Evolutionary conservation across 225 moss, liverwort and hornwort genomes (phyloP), one percentile per base, ranked within the genome.

Genomic region (Physcomitrellopsis africana): DNA sequence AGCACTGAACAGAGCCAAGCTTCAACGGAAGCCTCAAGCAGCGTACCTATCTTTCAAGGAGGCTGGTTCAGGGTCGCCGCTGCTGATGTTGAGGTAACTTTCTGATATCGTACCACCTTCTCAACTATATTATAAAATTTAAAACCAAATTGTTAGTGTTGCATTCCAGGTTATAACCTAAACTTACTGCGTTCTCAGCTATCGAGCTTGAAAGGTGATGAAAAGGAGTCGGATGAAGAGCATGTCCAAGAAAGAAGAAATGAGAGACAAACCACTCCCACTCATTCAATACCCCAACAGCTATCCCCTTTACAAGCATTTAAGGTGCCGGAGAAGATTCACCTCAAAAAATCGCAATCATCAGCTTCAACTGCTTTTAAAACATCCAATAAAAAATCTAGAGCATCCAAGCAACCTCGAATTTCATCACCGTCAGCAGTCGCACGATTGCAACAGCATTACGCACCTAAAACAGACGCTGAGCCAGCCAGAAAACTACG

Each of bases 1-100:
- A 79, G 81, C 52, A 56, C 67, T 68, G 76, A 75, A 61, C 79
- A 67, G 29, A 88, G 83, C 74, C 76, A 83, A 77, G 81, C 85
- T 45, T 85, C 85, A 49, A 86, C 83, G 41, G 88, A 88, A 77
- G 81, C 78, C 56, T 88, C 85, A 73, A 86, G 88, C 74, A 86
- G 85, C 59, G 73, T 85, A 42, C 81, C 85, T 18, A 70, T 83
- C 68, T 85, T 80, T 69, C 85, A 82, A 85, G 82, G 82, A 78
- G 88, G 87, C 68, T 72, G 68, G 32, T 87, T 84, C 80, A 82
- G 77, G 68, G 84, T 84, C 53, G 75, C 74, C 26, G 82, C 80
- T 64, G 87, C 87, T 58, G 87, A 87, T 70, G 82, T 87, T 63
- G 84, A 87, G 84, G 87, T 84, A 70, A 48, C 59, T 62, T 44